These are phyloP conservation scores for Chaetomiaceae sp. DNA, from an alignment of 2,329 filamentous ascomycete species.

Conservation along the genomic window DNA sequence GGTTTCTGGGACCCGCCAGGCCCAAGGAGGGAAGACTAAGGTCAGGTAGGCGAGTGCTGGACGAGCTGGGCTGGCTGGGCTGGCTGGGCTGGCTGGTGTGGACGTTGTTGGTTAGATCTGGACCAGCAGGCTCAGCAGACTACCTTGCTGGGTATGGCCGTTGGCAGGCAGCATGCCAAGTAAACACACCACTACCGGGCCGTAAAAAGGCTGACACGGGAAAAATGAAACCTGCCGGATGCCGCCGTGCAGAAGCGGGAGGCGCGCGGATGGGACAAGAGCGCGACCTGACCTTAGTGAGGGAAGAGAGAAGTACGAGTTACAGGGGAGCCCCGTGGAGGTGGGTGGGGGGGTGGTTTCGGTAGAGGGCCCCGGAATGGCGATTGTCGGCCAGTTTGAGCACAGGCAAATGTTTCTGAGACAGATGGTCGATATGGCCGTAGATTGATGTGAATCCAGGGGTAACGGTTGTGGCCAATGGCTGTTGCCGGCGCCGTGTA, in stretches of 20 bases:
- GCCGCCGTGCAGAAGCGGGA: conserved; percentile 12
- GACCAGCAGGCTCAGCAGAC: conserved; percentile 4
- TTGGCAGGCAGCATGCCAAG: conserved; percentile 16
- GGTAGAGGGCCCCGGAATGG: background rate
- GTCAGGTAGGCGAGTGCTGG: background rate
- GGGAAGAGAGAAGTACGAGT: background rate
- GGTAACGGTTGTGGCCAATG: conserved; percentile 16
- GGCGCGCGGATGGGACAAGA: conserved; percentile 7
- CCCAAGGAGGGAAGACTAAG: conserved; percentile 4
- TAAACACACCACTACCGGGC: conserved; percentile 22
- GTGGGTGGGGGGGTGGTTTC: background rate
- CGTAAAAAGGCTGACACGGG: conserved; percentile 24
- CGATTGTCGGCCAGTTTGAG: conserved; percentile 5
- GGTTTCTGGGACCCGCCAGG: background rate
- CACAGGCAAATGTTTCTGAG: conserved; percentile 11
- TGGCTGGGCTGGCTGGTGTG: background rate
- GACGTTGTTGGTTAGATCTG: conserved; percentile 8
- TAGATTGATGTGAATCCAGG: conserved; percentile 12
- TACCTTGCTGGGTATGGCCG: conserved; percentile 2
- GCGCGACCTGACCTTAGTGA: conserved; percentile 1
- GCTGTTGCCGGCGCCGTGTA: conserved; percentile 12
- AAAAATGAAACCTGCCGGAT: conserved; percentile 27
- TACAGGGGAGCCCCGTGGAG: background rate
- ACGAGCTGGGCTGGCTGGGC: background rate
- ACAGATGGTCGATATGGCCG: conserved; percentile 10